phyloP scores from a whole-genome alignment of 257 asterid genomes.

The Agastache rugosa region DNA sequence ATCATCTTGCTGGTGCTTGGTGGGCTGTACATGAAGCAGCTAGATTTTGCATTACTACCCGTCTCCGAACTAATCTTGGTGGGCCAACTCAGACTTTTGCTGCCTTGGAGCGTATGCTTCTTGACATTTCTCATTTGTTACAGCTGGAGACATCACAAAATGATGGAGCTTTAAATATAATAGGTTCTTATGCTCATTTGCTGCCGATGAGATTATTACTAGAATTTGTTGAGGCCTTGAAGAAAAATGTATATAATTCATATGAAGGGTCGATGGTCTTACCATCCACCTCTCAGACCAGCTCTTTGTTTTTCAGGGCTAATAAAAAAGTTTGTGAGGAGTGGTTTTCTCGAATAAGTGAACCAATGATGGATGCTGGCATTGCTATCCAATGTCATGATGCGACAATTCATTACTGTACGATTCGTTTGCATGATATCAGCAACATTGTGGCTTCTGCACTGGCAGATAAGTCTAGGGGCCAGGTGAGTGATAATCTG shows the following conservation, averaged over 20 bases:
- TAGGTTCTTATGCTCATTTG: conserved; percentile 86
- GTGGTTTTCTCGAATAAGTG: conserved; percentile 99
- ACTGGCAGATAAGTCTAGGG: conserved; percentile 69
- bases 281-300: conserved; percentile 74
- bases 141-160: conserved; percentile 81
- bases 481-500: conserved; percentile 63
- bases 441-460: conserved; percentile 65
- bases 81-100: conserved; percentile 99
- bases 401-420: conserved; percentile 82
- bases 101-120: conserved; percentile 98
- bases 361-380: conserved; percentile 99
- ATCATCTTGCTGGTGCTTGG: conserved; percentile 94
- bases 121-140: conserved; percentile 84
- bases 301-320: conserved; percentile 92
- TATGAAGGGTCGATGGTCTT: conserved; percentile 94
- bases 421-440: conserved; percentile 76
- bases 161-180: conserved; percentile 78
- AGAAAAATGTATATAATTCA: conserved; percentile 95
- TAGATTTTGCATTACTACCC: conserved; percentile 92
- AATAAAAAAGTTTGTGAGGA: conserved; percentile 97
- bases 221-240: conserved; percentile 97
- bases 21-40: conserved; percentile 99
- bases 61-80: conserved; percentile 97
- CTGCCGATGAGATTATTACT: conserved; percentile 94
- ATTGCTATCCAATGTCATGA: conserved; percentile 86